Evolutionary conservation across 805 yeast genomes (phyloP).

Genomic region (Candida michaelii): DNA sequence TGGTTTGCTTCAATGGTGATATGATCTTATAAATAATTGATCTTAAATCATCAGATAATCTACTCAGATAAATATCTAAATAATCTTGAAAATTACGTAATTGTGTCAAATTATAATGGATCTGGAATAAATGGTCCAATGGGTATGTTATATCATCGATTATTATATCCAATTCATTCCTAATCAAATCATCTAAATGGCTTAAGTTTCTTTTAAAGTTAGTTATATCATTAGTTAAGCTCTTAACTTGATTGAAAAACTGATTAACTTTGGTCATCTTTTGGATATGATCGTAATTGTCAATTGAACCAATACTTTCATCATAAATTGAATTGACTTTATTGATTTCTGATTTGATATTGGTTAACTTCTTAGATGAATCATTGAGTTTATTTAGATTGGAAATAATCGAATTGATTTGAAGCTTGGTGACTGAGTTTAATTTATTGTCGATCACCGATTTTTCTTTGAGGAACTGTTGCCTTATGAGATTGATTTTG

Average conservation of each 20-base stretch:
- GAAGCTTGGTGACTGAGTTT: constrained; percentile 65
- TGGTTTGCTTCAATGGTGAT: constrained; percentile 45
- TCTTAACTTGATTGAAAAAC: constrained; percentile 67
- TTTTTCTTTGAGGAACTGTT: constrained; percentile 66
- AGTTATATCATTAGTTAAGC: constrained; percentile 61
- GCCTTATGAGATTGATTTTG: constrained; percentile 51
- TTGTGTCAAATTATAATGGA: constrained; percentile 69
- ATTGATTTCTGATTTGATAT: constrained; percentile 40
- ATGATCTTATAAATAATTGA: constrained; percentile 62
- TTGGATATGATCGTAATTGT: constrained; percentile 67
- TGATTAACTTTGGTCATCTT: constrained; percentile 67
- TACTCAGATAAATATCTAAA: constrained; percentile 51
- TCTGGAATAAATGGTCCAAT: constrained; percentile 56
- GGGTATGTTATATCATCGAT: constrained; percentile 35
- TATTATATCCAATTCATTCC: constrained; percentile 37
- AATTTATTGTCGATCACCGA: constrained; percentile 73
- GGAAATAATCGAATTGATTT: constrained; percentile 54
- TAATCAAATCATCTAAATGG: constrained; percentile 54
- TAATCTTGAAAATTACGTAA: constrained; percentile 80
- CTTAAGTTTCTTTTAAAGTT: constrained; percentile 52
- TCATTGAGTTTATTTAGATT: constrained; percentile 53
- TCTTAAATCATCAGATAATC: constrained; percentile 60
- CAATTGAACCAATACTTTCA: constrained; percentile 59
- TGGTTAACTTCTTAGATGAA: constrained; percentile 34
- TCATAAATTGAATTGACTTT: constrained; percentile 50